Conservation (phyloP, 2,329 filamentous ascomycete genomes). For the Dactylellina parvicollis region DNA sequence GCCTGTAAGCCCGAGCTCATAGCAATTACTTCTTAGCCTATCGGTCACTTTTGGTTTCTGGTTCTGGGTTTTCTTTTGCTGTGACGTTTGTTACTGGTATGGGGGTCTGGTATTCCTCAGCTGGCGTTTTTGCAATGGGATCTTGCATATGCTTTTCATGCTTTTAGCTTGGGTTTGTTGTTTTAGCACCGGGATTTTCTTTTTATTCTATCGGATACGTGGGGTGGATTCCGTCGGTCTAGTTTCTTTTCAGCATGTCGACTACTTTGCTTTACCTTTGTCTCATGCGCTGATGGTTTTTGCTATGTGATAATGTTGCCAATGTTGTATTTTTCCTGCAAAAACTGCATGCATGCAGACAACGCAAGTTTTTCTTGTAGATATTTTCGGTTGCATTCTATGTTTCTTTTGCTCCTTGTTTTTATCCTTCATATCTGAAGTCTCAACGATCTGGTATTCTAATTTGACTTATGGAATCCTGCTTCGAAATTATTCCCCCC, state of each 20-base stretch:
- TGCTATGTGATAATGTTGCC: slow-evolving; percentile 53
- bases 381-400: slow-evolving; percentile 26
- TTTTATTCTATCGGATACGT: slow-evolving; percentile 33
- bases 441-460: slow-evolving; percentile 32
- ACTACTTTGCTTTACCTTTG: slow-evolving; percentile 36
- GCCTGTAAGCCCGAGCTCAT: slow-evolving; percentile 15
- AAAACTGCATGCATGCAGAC: slow-evolving; percentile 39
- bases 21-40: slow-evolving; percentile 4
- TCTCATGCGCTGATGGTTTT: slow-evolving; percentile 28
- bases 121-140: slow-evolving; percentile 49
- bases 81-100: slow-evolving; percentile 12
- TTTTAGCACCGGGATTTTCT: slow-evolving; percentile 28
- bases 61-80: slow-evolving; percentile 3
- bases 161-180: slow-evolving; percentile 19
- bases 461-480: slow-evolving; percentile 25
- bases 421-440: slow-evolving; percentile 33
- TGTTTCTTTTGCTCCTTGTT: not conserved
- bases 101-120: slow-evolving; percentile 54
- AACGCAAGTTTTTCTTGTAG: slow-evolving; percentile 49
- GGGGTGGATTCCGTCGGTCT: slow-evolving; percentile 48
- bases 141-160: slow-evolving; percentile 34
- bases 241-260: slow-evolving; percentile 31
- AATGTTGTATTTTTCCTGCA: slow-evolving; percentile 53
- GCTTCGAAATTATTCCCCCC: slow-evolving; percentile 4
- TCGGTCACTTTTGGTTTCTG: not conserved